phyloP scores from a whole-genome alignment of 1,284 basidiomycete species.

The Polyporus tsugae region DNA sequence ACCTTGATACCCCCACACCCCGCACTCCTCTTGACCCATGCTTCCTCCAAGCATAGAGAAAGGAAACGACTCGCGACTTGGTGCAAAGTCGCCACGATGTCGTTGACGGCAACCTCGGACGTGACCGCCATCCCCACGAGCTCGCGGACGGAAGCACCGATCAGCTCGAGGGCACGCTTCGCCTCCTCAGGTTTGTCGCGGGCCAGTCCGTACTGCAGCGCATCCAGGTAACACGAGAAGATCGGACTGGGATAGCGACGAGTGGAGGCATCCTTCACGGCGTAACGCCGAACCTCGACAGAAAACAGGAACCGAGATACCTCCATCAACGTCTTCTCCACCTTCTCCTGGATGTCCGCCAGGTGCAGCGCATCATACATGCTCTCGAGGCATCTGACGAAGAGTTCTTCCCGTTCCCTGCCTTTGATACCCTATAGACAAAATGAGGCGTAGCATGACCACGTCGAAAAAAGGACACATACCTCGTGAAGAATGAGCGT shows the following conservation, averaged over 20 bases:
- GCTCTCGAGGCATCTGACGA: constrained; percentile 77
- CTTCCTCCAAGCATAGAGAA: constrained; percentile 88
- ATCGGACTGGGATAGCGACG: constrained; percentile 69
- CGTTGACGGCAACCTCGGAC: constrained; percentile 55
- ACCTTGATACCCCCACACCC: constrained; percentile 87
- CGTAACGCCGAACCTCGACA: constrained; percentile 66
- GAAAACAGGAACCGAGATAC: constrained; percentile 77
- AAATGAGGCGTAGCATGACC: neutral
- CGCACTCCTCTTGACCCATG: constrained; percentile 88
- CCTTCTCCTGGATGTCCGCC: constrained; percentile 74
- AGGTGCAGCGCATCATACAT: constrained; percentile 83
- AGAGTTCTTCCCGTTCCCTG: constrained; percentile 80
- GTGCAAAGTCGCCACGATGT: constrained; percentile 73
- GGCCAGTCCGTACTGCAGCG: constrained; percentile 75
- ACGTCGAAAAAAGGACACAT: constrained; percentile 32
- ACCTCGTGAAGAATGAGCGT: constrained; percentile 84
- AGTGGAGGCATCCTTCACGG: constrained; percentile 58
- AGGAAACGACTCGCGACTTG: constrained; percentile 84
- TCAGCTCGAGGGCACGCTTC: constrained; percentile 64
- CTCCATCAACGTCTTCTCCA: constrained; percentile 72
- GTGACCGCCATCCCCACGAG: constrained; percentile 65
- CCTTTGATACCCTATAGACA: constrained; percentile 67
- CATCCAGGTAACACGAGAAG: constrained; percentile 79
- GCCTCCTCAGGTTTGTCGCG: constrained; percentile 70
- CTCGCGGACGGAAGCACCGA: constrained; percentile 72